Conservation (phyloP, 2,329 filamentous ascomycete species). For the Biscogniauxia sp. region DNA sequence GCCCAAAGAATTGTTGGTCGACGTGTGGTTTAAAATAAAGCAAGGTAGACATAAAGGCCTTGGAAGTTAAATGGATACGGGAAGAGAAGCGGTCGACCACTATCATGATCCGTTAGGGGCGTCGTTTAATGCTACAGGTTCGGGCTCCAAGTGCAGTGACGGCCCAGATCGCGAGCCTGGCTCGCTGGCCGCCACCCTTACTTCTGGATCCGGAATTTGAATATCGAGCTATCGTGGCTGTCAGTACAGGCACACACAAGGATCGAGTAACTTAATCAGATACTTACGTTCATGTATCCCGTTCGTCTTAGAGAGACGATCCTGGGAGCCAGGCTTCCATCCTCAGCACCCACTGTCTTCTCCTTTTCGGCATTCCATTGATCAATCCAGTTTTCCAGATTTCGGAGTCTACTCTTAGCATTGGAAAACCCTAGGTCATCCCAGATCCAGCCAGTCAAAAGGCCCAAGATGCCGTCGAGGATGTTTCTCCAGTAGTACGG, state of each 20-base stretch:
- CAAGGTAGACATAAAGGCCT: not conserved
- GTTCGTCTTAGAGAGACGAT: constrained; percentile 78
- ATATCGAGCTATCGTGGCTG: constrained; percentile 64
- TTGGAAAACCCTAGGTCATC: constrained; percentile 80
- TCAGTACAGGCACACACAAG: constrained; percentile 21
- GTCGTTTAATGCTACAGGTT: constrained; percentile 1
- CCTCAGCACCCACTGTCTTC: constrained; percentile 50
- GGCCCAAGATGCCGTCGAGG: constrained; percentile 73
- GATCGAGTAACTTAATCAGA: not conserved
- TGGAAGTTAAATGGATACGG: not conserved
- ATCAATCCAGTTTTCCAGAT: constrained; percentile 78
- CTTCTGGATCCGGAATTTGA: constrained; percentile 75
- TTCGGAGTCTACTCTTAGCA: constrained; percentile 68
- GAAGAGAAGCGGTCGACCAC: not conserved
- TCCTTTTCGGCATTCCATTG: constrained; percentile 78
- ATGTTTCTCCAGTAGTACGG: constrained; percentile 76
- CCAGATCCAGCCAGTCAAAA: constrained; percentile 91
- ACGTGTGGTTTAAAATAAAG: not conserved
- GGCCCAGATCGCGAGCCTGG: constrained; percentile 38
- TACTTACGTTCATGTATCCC: constrained; percentile 77
- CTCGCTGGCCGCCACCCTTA: constrained; percentile 53
- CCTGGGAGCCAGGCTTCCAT: constrained; percentile 57
- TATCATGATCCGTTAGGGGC: constrained; percentile 1
- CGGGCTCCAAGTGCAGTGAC: constrained; percentile 5
- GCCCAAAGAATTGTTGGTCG: constrained; percentile 1